A percentile compares a stretch with the other conserved stretches of the same genome.
phyloP scores from a whole-genome alignment of 2,329 filamentous ascomycete species.

The Aureobasidium sp. region DNA sequence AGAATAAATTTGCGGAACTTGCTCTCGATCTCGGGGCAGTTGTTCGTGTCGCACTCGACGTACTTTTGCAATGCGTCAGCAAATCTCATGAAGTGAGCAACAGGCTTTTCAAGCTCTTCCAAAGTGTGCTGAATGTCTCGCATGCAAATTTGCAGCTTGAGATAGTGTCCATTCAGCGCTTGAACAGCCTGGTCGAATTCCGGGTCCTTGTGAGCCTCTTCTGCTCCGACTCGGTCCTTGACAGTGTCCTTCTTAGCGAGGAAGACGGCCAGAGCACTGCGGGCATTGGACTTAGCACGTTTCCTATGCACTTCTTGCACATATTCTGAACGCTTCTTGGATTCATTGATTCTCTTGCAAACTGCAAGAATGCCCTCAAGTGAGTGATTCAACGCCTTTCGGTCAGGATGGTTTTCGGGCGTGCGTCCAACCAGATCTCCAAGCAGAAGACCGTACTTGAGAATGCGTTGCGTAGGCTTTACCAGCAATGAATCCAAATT shows the following conservation, averaged over 20 bases:
- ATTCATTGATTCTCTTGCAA: constrained; percentile 73
- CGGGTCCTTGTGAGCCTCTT: constrained; percentile 66
- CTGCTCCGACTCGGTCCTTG: constrained; percentile 60
- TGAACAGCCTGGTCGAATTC: constrained; percentile 76
- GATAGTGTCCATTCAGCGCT: constrained; percentile 85
- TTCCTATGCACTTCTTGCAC: constrained; percentile 83
- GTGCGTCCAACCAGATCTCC: constrained; percentile 74
- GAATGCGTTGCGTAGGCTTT: constrained; percentile 90
- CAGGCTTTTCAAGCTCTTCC: constrained; percentile 69
- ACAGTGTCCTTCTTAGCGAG: constrained; percentile 82
- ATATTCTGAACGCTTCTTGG: constrained; percentile 89
- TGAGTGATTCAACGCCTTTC: constrained; percentile 59
- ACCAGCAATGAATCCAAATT: constrained; percentile 92
- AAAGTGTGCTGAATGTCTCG: constrained; percentile 92
- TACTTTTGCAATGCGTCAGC: constrained; percentile 76
- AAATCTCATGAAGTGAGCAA: constrained; percentile 74
- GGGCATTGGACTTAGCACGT: constrained; percentile 81
- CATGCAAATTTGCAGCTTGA: constrained; percentile 84
- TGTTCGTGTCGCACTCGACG: constrained; percentile 62
- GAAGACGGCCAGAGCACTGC: constrained; percentile 77
- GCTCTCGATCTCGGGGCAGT: constrained; percentile 78
- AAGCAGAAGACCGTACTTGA: constrained; percentile 87
- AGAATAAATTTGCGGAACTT: constrained; percentile 91
- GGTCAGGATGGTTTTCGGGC: constrained; percentile 75
- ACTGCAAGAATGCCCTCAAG: constrained; percentile 61